Percentiles rank a stretch among this genome's conserved stretches.
Evolutionary conservation across 192 early-diverging fungal genomes (phyloP).

Genomic region (Geranomyces michiganensis): DNA sequence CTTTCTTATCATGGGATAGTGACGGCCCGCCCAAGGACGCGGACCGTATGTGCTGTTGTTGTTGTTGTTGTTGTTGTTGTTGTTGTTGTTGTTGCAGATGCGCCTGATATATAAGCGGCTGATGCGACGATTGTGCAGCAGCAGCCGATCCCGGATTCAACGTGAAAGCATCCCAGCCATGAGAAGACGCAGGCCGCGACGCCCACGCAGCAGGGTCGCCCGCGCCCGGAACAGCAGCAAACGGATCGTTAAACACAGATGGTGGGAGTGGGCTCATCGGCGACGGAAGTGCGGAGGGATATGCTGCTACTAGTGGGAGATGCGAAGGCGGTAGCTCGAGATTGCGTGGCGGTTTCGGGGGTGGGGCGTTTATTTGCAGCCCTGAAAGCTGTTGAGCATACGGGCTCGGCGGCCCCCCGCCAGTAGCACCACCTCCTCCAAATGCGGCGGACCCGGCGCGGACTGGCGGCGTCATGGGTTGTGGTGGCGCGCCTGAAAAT

Average conservation of each 20-base stretch:
- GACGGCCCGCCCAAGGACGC: background rate
- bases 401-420: background rate
- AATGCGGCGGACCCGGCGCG: background rate
- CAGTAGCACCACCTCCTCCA: background rate
- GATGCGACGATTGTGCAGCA: background rate
- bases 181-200: background rate
- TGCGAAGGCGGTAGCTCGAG: background rate
- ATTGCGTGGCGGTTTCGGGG: conserved; percentile 10
- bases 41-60: background rate
- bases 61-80: background rate
- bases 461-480: background rate
- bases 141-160: background rate
- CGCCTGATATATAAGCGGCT: background rate
- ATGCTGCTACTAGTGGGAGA: background rate
- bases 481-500: background rate
- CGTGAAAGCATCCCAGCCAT: conserved; percentile 6
- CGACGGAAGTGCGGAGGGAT: conserved; percentile 1
- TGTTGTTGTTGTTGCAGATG: background rate
- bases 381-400: conserved; percentile 5
- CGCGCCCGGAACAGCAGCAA: background rate
- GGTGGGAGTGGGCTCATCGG: conserved; percentile 10
- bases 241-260: background rate
- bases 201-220: background rate
- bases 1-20: conserved; percentile 5
- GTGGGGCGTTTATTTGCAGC: background rate